Base-by-base conservation (phyloP, 225 moss, liverwort and hornwort genomes). In the Marchantia paleacea region DNA sequence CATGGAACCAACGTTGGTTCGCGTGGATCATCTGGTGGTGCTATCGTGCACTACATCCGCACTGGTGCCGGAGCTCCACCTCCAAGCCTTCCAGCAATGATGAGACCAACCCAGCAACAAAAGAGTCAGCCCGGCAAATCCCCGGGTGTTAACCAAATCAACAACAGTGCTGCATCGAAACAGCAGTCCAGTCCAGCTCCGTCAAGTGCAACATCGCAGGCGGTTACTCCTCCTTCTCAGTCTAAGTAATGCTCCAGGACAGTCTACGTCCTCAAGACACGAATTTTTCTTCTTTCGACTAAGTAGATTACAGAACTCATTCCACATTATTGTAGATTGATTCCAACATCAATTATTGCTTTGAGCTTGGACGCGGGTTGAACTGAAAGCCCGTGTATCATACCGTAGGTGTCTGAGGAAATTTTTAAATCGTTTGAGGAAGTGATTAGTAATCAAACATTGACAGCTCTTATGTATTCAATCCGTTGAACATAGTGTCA, bases 21-120 rank as follows among this genome's bases (percentile, higher is more conserved):
- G 26, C 77, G 81, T 22, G 87, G 82, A 47, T 82, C 89, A 71
- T 65, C 83, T 54, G 92, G 96, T 69, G 92, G 96, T 71, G 89
- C 87, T 22, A 94, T 90, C 81, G 92, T 94, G 78, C 97, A 94
- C 84, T 97, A 97, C 84, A 93, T 94, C 84, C 90, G 92, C 81
- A 97, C 97, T 82, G 91, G 91, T 81, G 87, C 90, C 79, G 90
- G 90, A 78, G 92, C 85, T 71, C 79, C 89, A 19, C 80, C 90
- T 75, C 57, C 90, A 80, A 84, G 85, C 74, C 84, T 81, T 54
- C 79, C 85, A 54, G 86, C 80, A 78, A 62, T 84, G 31, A 58
- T 69, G 26, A 89, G 90, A 78, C 75, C 86, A 72, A 79, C 85
- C 13, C 86, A 86, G 51, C 96, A 94, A 80, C 85, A 77, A 24